phyloP scores from a whole-genome alignment of 225 moss, liverwort and hornwort genomes.

The Lunularia cruciata region DNA sequence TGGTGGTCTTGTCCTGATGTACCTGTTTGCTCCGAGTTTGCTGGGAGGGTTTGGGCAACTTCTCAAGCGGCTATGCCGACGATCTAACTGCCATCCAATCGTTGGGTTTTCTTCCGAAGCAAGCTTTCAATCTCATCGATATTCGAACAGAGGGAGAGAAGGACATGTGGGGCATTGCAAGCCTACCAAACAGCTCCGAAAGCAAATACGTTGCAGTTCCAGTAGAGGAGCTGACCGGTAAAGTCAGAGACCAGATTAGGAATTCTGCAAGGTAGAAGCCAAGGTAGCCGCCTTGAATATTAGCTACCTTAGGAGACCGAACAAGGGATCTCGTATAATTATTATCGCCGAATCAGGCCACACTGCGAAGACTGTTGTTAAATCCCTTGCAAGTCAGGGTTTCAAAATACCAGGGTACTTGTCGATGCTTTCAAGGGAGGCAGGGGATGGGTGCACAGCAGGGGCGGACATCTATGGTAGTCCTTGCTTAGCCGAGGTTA shows the following conservation, averaged over 20 bases:
- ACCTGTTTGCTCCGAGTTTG: constrained; percentile 60
- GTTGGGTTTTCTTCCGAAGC: constrained; percentile 59
- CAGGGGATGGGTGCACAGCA: constrained; percentile 91
- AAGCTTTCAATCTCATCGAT: constrained; percentile 70
- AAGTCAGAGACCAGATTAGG: constrained; percentile 63
- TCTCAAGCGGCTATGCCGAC: constrained; percentile 65
- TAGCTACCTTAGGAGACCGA: constrained; percentile 59
- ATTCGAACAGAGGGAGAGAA: constrained; percentile 83
- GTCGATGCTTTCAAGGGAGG: constrained; percentile 81
- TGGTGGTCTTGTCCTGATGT: constrained; percentile 63
- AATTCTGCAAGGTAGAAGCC: constrained; percentile 76
- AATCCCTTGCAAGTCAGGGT: constrained; percentile 54
- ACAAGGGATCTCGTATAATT: constrained; percentile 69
- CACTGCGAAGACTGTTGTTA: constrained; percentile 70
- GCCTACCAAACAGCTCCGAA: constrained; percentile 66
- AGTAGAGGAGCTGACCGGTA: constrained; percentile 65
- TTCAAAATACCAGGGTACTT: constrained; percentile 80
- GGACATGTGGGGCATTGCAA: constrained; percentile 69
- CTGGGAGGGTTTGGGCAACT: constrained; percentile 49
- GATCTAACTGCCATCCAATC: constrained; percentile 68
- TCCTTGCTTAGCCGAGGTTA: constrained; percentile 60
- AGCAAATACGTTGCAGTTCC: constrained; percentile 65
- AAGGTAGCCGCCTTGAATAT: constrained; percentile 84
- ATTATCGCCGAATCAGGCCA: constrained; percentile 79
- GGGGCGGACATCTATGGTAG: constrained; percentile 61